These are phyloP conservation scores for Dimargaris cristalligena DNA, from an alignment of 192 early-diverging fungal genomes.

Conservation along the genomic window DNA sequence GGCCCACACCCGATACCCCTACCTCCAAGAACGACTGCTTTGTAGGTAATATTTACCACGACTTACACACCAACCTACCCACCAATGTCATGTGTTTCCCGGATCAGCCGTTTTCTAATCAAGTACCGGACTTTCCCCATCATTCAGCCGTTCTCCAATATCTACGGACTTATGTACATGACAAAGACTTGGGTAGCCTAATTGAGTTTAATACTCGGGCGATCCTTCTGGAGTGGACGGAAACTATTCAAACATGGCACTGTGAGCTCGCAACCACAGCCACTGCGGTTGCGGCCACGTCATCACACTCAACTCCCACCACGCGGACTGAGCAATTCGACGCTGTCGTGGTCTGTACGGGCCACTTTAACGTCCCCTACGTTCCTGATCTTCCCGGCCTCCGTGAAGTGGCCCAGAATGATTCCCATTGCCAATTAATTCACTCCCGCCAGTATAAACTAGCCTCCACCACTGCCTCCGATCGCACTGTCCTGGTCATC, in stretches of 20 bases:
- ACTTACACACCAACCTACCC: background rate
- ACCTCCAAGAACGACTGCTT: background rate
- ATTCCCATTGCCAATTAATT: background rate
- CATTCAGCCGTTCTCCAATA: background rate
- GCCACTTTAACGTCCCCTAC: constrained; percentile 1
- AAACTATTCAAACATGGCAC: too few relatives aligned
- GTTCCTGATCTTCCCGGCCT: constrained; percentile 2
- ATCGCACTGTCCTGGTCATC: constrained; percentile 24
- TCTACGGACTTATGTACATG: background rate
- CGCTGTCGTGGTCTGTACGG: constrained; percentile 6
- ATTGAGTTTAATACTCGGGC: too few relatives aligned
- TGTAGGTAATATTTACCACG: background rate
- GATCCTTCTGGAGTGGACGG: too few relatives aligned
- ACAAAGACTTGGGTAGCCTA: too few relatives aligned
- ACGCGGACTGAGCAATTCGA: background rate
- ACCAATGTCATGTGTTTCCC: background rate
- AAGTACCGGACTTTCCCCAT: background rate
- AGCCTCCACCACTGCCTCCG: background rate
- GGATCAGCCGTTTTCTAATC: background rate
- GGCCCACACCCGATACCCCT: background rate
- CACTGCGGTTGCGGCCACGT: too few relatives aligned
- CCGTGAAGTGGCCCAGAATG: background rate
- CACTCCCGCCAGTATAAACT: constrained; percentile 9
- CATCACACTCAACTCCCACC: too few relatives aligned
- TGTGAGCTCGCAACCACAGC: too few relatives aligned